Evolutionary conservation across 2,329 filamentous ascomycete species (phyloP), one percentile per base, ranked within the genome.

Genomic region (Monosporascus ibericus): DNA sequence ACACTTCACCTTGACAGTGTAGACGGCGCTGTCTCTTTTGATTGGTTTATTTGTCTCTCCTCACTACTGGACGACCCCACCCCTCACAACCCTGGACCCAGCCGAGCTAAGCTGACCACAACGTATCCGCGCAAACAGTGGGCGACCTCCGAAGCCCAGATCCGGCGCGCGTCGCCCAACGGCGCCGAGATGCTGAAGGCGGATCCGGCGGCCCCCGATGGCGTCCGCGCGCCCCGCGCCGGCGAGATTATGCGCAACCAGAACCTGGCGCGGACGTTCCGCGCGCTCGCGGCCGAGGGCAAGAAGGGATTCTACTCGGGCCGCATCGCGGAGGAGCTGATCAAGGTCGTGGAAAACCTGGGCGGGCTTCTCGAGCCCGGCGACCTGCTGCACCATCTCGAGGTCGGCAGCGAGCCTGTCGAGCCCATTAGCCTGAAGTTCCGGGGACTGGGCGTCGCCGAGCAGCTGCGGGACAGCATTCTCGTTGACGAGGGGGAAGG

Each of bases 281-380:
- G 87, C 51, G 73, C 86, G 0, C 76, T 99, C 5, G 92, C 85
- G 0, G 77, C 83, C 34, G 78, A 95, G 53, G 91, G 92, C 20
- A 96, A 95, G 71, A 83, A 84, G 60, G 94, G 92, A 0, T 99
- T 96, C 74, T 99, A 99, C 68, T 80, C 84, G 24, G 94, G 94
- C 1, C 78, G 85, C 38, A 84, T 97, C 49, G 94, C 90, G 3
- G 81, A 94, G 64, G 86, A 86, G 58, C 76, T 97, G 17, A 80
- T 96, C 49, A 86, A 88, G 63, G 90, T 91, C 0, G 82, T 92
- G 1, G 77, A 82, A 56, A 83, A 87, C 52, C 80, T 86, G 0
- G 92, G 92, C 24, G 91, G 92, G 0, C 83, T 85, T 59, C 74
- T 97, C 36, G 85, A 86, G 11, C 73, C 94, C 1, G 87, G 89